phyloP scores from a whole-genome alignment of 2,329 filamentous ascomycete species.

The Aspergillus piperis region DNA sequence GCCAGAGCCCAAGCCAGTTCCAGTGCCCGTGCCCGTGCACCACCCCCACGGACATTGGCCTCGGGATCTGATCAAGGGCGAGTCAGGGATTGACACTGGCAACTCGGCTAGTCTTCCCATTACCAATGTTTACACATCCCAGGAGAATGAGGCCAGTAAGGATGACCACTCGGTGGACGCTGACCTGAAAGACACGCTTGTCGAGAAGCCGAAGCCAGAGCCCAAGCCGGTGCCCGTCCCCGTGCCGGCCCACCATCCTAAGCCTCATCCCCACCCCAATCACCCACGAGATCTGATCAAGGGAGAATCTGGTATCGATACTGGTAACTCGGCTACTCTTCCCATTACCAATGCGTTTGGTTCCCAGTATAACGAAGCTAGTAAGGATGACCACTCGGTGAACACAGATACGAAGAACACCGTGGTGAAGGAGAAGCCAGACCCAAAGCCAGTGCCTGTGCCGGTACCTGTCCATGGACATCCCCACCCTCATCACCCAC shows the following conservation, averaged over 20 bases:
- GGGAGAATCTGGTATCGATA: slow-evolving; percentile 22
- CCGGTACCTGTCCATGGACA: not conserved
- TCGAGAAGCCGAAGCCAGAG: not conserved
- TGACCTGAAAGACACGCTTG: not conserved
- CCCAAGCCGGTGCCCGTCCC: not conserved
- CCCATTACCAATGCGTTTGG: not conserved
- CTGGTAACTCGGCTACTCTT: slow-evolving; percentile 15
- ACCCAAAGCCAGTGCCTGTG: not conserved
- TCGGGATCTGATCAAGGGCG: slow-evolving; percentile 22
- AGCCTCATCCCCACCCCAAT: slow-evolving; percentile 1
- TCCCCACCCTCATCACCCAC: not conserved
- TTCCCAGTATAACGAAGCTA: not conserved
- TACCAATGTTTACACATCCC: not conserved
- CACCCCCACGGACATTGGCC: not conserved
- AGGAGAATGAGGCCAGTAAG: not conserved
- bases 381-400: not conserved
- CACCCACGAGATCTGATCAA: slow-evolving; percentile 11
- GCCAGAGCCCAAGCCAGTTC: not conserved
- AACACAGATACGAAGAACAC: not conserved
- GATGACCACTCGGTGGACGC: slow-evolving; percentile 1
- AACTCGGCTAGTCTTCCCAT: slow-evolving; percentile 17
- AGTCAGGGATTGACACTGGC: slow-evolving; percentile 22
- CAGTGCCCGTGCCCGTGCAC: not conserved
- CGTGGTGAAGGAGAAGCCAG: not conserved
- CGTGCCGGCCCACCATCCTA: not conserved